Conservation (phyloP, 2,329 filamentous ascomycete genomes). For the Fusarium duplospermum region DNA sequence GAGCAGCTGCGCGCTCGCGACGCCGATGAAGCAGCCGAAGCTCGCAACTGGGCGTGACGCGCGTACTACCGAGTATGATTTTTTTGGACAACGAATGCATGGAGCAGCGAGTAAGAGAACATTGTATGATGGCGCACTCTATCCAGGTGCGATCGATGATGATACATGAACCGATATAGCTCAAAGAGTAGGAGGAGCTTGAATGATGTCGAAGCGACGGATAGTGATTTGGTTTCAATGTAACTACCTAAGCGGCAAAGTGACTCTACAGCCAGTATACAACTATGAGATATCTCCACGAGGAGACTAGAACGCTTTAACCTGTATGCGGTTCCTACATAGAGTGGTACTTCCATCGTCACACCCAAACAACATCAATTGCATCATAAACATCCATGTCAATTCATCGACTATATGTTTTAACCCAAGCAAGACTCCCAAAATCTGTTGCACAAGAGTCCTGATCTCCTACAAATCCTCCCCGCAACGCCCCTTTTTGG, state of each 20-base stretch:
- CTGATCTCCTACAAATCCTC: not conserved
- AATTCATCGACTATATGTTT: not conserved
- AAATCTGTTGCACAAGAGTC: conserved; percentile 16
- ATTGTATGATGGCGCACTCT: not conserved
- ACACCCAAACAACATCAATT: not conserved
- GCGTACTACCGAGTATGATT: not conserved
- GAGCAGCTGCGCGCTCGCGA: conserved; percentile 75
- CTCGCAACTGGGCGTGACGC: conserved; percentile 50
- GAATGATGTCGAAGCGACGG: not conserved
- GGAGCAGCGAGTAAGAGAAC: not conserved
- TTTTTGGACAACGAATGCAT: not conserved
- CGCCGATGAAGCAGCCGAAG: conserved; percentile 67
- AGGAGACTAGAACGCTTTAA: not conserved
- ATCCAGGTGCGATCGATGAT: not conserved
- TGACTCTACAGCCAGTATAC: not conserved
- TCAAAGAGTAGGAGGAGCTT: not conserved
- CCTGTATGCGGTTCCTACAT: not conserved
- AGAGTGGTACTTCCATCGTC: not conserved
- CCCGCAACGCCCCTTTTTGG: conserved; percentile 5
- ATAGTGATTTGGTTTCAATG: conserved; percentile 11
- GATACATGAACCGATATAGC: not conserved
- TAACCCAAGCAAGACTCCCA: conserved; percentile 33
- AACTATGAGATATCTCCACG: not conserved
- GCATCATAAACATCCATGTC: not conserved
- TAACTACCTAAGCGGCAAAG: not conserved